Evolutionary conservation across 202 grass and related monocot species (phyloP).

Genomic region (Bolboschoenoplectus hybrid): DNA sequence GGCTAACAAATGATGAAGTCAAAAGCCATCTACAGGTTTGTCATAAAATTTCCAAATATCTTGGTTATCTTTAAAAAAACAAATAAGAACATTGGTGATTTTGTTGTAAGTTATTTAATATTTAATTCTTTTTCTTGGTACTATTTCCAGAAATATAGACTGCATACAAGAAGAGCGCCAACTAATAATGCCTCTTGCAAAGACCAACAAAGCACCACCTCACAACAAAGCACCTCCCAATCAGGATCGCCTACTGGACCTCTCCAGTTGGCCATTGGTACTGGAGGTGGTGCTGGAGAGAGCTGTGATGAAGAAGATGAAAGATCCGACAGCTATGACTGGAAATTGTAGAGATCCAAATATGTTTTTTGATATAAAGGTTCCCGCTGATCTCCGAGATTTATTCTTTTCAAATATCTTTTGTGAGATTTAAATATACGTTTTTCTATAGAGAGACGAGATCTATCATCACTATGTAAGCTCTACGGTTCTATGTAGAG

Average conservation of each 20-base stretch:
- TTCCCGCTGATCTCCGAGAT: no score
- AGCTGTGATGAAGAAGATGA: conserved; percentile 73
- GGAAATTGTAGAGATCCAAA: conserved; percentile 42
- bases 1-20: conserved; percentile 92
- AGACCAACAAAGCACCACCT: conserved; percentile 61
- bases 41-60: not conserved
- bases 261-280: conserved; percentile 56
- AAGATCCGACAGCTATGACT: conserved; percentile 73
- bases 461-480: no score
- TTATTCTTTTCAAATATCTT: no score
- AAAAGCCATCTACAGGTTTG: conserved; percentile 93
- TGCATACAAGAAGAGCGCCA: conserved; percentile 73
- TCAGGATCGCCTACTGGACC: conserved; percentile 77
- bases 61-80: not conserved
- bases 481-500: no score
- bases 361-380: no score
- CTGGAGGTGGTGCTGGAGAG: conserved; percentile 60
- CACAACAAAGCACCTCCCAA: conserved; percentile 75
- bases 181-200: conserved; percentile 28
- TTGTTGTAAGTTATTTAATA: not conserved
- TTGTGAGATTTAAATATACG: no score
- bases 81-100: no score
- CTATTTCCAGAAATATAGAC: conserved; percentile 76
- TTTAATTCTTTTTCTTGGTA: not conserved
- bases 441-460: no score